Evolutionary conservation across 768 basidiomycete species (phyloP), one percentile per base, ranked within the genome.

Genomic region (Hebeloma cylindrosporum): DNA sequence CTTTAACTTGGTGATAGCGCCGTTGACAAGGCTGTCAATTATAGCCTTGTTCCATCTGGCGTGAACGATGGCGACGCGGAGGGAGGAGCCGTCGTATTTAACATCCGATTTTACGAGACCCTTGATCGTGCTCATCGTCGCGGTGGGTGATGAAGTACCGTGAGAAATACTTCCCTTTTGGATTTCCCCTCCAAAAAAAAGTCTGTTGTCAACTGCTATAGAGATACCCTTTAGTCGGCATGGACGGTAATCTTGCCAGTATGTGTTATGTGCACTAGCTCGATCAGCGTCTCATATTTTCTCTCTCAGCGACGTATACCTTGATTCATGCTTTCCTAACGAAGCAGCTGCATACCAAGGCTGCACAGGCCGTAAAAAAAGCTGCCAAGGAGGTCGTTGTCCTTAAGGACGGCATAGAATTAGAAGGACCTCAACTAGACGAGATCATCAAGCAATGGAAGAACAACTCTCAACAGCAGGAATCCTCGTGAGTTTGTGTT

Each of bases 1-100:
- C 68, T 83, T 86, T 54, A 99, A 78, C 61, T 91, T 93, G 16
- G 72, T 68, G 42, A 91, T 66, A 3, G 87, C 80, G 27, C 96
- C 96, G 1, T 77, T 68, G 45, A 99, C 71, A 38, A 99, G 80
- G 8, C 91, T 81, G 9, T 89, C 84, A 59, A 98, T 88, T 60
- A 99, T 83, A 14, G 70, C 60, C 54, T 81, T 83, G 72, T 99
- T 99, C 96, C 96, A 99, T 69, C 93, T 75, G 13, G 93, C 92
- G 63, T 97, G 95, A 5, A 98, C 88, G 60, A 98, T 94, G 59
- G 89, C 90, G 40, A 96, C 69, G 45, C 94, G 85, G 41, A 94
- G 76, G 20, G 73, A 50, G 2, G 89, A 85, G 40, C 94, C 94
- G 58, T 97, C 90, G 72, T 80, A 78, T 26, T 77, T 66, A 29